A percentile compares a stretch with the other conserved stretches of the same genome.
These are phyloP conservation scores for Mycena haematopus DNA, from an alignment of 768 basidiomycete genomes.

Conservation along the genomic window DNA sequence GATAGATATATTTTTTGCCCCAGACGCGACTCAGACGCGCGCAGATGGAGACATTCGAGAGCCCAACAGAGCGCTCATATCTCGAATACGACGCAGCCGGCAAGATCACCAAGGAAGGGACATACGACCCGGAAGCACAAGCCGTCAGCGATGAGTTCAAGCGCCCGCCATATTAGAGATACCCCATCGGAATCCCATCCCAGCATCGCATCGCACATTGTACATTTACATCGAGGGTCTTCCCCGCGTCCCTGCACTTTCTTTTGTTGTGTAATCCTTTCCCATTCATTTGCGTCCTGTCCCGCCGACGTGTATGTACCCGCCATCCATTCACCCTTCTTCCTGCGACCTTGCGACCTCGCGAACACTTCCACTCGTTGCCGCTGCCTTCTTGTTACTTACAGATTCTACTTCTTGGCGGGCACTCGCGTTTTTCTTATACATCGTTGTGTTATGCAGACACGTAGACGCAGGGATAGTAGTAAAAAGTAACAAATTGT, in stretches of 20 bases:
- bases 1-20: conserved; percentile 13
- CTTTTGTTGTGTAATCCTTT: conserved; percentile 6
- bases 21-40: conserved; percentile 14
- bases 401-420: conserved; percentile 14
- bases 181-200: neutral
- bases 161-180: conserved; percentile 50
- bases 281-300: neutral
- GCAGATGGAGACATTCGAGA: conserved; percentile 73
- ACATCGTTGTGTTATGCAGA: neutral
- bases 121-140: conserved; percentile 66
- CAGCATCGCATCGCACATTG: conserved; percentile 4
- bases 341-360: conserved; percentile 5
- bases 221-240: conserved; percentile 10
- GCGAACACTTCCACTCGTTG: neutral
- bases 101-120: conserved; percentile 49
- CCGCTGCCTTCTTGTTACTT: conserved; percentile 10
- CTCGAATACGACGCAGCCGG: conserved; percentile 66
- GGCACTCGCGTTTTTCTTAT: conserved; percentile 10
- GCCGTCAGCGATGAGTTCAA: conserved; percentile 69
- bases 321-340: neutral
- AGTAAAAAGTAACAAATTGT: conserved; percentile 20
- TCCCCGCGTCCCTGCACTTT: conserved; percentile 2
- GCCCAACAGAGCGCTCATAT: conserved; percentile 49
- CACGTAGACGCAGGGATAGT: conserved; percentile 6
- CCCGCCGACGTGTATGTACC: neutral